Conservation (phyloP, 169 alveolate genomes). For the Amoebophrya sp. region DNA sequence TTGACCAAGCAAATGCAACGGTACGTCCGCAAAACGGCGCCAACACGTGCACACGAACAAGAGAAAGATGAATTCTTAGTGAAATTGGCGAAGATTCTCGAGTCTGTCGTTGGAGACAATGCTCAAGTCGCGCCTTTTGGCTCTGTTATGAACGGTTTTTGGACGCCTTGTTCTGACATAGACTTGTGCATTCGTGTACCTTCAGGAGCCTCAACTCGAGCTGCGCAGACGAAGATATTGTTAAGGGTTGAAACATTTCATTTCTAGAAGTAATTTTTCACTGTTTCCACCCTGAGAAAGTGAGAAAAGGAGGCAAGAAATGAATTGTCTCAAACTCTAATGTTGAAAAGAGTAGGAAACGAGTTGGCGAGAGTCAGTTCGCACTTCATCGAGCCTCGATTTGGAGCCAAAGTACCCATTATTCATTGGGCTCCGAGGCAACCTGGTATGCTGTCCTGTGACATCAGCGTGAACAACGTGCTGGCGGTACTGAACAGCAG, state of each 20-base stretch:
- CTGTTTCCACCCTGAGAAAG: too few relatives aligned
- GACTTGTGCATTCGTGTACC: constrained; percentile 50
- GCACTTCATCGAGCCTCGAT: constrained; percentile 46
- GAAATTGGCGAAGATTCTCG: neutral
- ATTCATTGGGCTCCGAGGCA: constrained; percentile 49
- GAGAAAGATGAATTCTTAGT: neutral
- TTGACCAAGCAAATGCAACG: neutral
- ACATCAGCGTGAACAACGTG: constrained; percentile 49
- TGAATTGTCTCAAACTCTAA: too few relatives aligned
- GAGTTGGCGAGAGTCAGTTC: constrained; percentile 42
- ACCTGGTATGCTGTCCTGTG: constrained; percentile 41
- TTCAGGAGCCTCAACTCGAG: constrained; percentile 42
- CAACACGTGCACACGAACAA: neutral
- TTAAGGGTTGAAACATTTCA: too few relatives aligned
- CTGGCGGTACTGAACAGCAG: constrained; percentile 50
- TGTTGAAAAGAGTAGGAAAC: constrained; percentile 35
- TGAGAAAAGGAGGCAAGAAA: too few relatives aligned
- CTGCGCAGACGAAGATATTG: constrained; percentile 45
- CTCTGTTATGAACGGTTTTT: constrained; percentile 50
- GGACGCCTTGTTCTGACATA: constrained; percentile 48
- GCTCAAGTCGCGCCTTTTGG: constrained; percentile 47
- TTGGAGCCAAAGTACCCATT: constrained; percentile 48
- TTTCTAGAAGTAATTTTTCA: too few relatives aligned
- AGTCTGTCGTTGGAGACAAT: neutral
- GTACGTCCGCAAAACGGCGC: neutral